Base-by-base conservation (phyloP, 2,329 filamentous ascomycete genomes). In the Aspergillus carbonarius region DNA sequence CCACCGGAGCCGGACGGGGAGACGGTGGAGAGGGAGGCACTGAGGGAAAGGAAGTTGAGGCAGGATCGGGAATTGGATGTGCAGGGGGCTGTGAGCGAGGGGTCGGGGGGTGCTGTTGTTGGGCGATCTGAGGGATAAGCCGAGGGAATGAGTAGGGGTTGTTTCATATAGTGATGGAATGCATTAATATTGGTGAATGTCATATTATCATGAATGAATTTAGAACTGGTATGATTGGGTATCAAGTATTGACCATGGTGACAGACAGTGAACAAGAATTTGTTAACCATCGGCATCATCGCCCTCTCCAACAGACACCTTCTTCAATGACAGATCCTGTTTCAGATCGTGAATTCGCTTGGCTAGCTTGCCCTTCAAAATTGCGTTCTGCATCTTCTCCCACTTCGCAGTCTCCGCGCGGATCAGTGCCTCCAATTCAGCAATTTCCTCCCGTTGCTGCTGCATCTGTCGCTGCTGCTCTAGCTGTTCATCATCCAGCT, bases 381-480 rank as follows among this genome's bases (percentile, higher is more conserved):
- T 78, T 5, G 68, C 64, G 51, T 79, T 79, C 53, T 67, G 64
- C 60, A 76, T 72, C 40, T 68, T 68, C 64, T 79, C 75, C 72
- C 75, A 78, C 44, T 72, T 71, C 30, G 67, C 66, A 0, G 74
- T 78, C 57, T 78, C 75, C 2, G 71, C 65, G 10, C 70, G 69
- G 40, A 78, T 75, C 32, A 75, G 64, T 3, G 70, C 70, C 52
- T 79, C 76, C 18, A 80, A 63, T 53, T 80, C 78, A 1, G 68
- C 71, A 57, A 80, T 77, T 57, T 78, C 73, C 60, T 81, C 78
- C 13, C 76, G 76, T 48, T 76, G 75, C 57, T 80, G 74, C 58
- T 78, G 75, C 32, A 76, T 63, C 46, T 77, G 74, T 25, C 70
- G 76, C 55, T 74, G 76, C 58, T 71, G 72, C 62, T 77, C 77